Evolutionary conservation across 2,329 filamentous ascomycete genomes (phyloP).

Genomic region (Xylaria hypoxylon): DNA sequence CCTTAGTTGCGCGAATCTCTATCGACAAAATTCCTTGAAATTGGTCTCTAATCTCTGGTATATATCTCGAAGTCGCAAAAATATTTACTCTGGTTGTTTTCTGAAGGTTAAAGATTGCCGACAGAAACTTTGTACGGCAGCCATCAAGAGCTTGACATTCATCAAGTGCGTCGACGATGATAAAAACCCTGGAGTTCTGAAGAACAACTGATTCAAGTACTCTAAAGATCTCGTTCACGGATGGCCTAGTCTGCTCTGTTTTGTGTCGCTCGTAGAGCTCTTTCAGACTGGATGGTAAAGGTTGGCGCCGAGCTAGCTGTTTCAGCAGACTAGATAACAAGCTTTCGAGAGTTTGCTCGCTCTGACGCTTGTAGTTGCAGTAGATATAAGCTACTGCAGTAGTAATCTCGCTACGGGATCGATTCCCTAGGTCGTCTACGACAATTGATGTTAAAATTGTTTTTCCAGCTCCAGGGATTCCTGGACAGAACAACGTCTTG

Average conservation of each 20-base stretch:
- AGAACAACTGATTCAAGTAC: not conserved
- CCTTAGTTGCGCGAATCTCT: slow-evolving; percentile 24
- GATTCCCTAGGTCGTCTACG: slow-evolving; percentile 54
- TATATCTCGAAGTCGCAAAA: slow-evolving; percentile 22
- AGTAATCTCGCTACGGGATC: slow-evolving; percentile 35
- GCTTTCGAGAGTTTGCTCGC: slow-evolving; percentile 53
- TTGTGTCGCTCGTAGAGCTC: slow-evolving; percentile 45
- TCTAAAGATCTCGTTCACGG: slow-evolving; percentile 6
- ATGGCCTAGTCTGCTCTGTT: not conserved
- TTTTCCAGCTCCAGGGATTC: slow-evolving; percentile 63
- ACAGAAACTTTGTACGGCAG: slow-evolving; percentile 16
- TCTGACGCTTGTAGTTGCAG: slow-evolving; percentile 55
- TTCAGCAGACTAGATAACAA: slow-evolving; percentile 54
- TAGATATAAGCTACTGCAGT: slow-evolving; percentile 59
- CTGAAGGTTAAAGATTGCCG: slow-evolving; percentile 4
- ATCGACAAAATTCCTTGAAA: not conserved
- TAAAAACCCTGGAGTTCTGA: slow-evolving; percentile 7
- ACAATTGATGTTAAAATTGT: slow-evolving; percentile 59
- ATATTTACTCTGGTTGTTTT: slow-evolving; percentile 7
- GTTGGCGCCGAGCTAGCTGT: slow-evolving; percentile 50
- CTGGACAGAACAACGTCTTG: slow-evolving; percentile 58
- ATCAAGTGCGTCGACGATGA: slow-evolving; percentile 32
- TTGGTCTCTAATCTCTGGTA: slow-evolving; percentile 1
- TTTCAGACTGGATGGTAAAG: slow-evolving; percentile 47
- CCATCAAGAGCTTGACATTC: slow-evolving; percentile 9